Evolutionary conservation across 441 rosid genomes (phyloP).

Genomic region (Raphanus hybrid): DNA sequence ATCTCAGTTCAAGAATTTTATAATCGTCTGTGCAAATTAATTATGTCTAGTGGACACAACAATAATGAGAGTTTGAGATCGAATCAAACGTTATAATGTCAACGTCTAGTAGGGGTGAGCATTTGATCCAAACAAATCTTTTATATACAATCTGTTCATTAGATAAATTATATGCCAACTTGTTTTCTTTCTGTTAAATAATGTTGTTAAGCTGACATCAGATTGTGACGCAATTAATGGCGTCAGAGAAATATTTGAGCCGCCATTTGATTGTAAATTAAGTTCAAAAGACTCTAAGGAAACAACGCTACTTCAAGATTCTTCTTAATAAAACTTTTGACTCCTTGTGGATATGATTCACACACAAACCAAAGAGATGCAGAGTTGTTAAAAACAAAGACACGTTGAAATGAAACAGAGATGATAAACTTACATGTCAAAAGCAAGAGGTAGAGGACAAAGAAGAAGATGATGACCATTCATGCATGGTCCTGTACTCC

Average conservation of each 20-base stretch:
- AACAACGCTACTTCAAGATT: no score
- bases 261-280: background rate
- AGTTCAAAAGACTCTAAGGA: no score
- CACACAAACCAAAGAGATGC: no score
- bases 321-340: no score
- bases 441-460: background rate
- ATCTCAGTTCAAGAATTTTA: background rate
- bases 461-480: slow-evolving; percentile 20
- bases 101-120: background rate
- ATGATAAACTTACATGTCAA: background rate
- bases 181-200: background rate
- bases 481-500: background rate
- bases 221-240: background rate
- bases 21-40: background rate
- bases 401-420: no score
- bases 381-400: no score
- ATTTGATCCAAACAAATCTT: background rate
- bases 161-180: background rate
- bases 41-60: background rate
- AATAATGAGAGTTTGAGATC: background rate
- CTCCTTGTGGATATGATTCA: no score
- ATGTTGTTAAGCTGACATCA: background rate
- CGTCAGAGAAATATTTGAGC: background rate
- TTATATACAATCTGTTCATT: background rate
- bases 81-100: slow-evolving; percentile 4